These are phyloP conservation scores for Alternaria consortialis DNA, from an alignment of 2,329 filamentous ascomycete species.

Conservation along the genomic window DNA sequence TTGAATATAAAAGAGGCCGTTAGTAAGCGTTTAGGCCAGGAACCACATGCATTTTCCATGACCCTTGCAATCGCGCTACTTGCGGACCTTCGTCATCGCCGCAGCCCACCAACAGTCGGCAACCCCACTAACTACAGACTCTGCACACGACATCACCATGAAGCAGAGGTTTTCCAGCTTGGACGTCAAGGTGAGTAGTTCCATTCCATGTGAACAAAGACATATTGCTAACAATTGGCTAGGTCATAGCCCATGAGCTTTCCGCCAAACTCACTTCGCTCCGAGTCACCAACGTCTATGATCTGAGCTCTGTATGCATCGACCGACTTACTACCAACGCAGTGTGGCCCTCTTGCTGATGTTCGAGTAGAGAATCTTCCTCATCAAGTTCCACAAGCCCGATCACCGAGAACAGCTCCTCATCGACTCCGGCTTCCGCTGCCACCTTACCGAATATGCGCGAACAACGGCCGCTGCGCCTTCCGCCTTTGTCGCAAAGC, in stretches of 20 bases:
- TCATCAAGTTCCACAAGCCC: slow-evolving; percentile 93
- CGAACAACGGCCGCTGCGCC: slow-evolving; percentile 86
- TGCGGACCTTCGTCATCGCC: slow-evolving; percentile 40
- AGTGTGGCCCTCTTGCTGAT: slow-evolving; percentile 36
- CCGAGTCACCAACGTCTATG: slow-evolving; percentile 92
- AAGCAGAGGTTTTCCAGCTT: slow-evolving; percentile 84
- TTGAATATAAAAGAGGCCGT: background rate
- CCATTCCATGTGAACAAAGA: background rate
- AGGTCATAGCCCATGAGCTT: slow-evolving; percentile 96
- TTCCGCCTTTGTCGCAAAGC: slow-evolving; percentile 81
- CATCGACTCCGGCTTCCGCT: slow-evolving; percentile 94
- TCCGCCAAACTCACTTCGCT: slow-evolving; percentile 77
- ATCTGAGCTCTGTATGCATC: slow-evolving; percentile 76
- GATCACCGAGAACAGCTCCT: slow-evolving; percentile 88
- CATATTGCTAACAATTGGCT: slow-evolving; percentile 12
- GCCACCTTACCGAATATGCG: slow-evolving; percentile 90
- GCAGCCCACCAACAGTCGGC: slow-evolving; percentile 26
- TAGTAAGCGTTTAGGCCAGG: slow-evolving; percentile 24
- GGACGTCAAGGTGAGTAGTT: slow-evolving; percentile 69
- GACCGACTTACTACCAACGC: background rate
- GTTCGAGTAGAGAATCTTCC: slow-evolving; percentile 75
- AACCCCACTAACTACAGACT: slow-evolving; percentile 38
- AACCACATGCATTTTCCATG: slow-evolving; percentile 21
- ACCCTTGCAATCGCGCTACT: slow-evolving; percentile 37
- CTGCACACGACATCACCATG: slow-evolving; percentile 61